Evolutionary conservation across 192 early-diverging fungal genomes (phyloP).

Genomic region (Umbelopsis sp.): DNA sequence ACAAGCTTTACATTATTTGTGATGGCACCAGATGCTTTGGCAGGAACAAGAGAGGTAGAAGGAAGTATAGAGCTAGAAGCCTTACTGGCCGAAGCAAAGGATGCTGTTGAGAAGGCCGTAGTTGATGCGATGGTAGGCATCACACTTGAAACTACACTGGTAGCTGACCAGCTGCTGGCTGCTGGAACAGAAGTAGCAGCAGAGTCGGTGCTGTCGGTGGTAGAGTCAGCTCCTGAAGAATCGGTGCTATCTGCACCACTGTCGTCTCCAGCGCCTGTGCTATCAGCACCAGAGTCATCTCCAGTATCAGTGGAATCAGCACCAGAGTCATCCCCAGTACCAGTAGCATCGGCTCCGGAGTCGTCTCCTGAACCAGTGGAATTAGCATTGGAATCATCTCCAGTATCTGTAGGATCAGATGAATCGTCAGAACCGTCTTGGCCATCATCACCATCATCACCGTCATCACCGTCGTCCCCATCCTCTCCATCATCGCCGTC

Average conservation of each 20-base stretch:
- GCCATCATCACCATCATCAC: no score
- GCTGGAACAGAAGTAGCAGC: constrained; percentile 1
- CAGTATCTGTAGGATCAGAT: background rate
- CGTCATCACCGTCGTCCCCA: no score
- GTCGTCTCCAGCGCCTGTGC: background rate
- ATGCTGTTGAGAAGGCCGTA: background rate
- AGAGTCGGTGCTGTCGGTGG: background rate
- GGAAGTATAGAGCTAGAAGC: background rate
- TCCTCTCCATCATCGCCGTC: no score
- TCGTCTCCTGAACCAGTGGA: background rate
- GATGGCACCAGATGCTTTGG: background rate
- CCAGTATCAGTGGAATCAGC: background rate
- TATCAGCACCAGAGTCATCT: background rate
- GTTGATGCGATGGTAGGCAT: background rate
- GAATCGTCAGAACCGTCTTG: background rate
- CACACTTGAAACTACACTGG: background rate
- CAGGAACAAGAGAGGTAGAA: background rate
- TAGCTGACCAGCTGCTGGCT: background rate
- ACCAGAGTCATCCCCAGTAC: background rate
- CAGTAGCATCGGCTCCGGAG: background rate
- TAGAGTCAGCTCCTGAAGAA: background rate
- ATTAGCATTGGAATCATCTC: background rate
- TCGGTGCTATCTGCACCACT: background rate
- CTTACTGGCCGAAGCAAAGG: background rate
- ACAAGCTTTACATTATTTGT: background rate